A percentile compares a stretch with the other conserved stretches of the same genome.
phyloP scores from a whole-genome alignment of 2,329 filamentous ascomycete species.

The Daldinia eschscholtzii region DNA sequence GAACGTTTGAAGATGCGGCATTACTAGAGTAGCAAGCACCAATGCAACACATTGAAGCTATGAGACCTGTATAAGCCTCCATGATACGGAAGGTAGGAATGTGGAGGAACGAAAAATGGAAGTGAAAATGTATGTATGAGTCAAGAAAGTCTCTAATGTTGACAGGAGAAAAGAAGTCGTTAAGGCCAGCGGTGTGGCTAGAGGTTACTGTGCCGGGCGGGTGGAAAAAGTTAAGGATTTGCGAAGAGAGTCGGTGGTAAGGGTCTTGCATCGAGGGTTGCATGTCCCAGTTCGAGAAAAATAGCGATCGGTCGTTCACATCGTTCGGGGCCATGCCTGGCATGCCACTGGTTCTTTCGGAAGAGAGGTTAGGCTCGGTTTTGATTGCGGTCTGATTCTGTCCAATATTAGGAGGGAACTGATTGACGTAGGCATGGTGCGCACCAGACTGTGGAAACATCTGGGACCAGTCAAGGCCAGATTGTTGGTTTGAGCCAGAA shows the following conservation, averaged over 20 bases:
- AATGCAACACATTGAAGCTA: slow-evolving; percentile 78
- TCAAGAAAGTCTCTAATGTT: slow-evolving; percentile 79
- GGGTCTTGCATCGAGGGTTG: slow-evolving; percentile 63
- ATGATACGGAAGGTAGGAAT: slow-evolving; percentile 77
- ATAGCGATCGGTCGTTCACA: slow-evolving; percentile 55
- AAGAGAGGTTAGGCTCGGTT: slow-evolving; percentile 71
- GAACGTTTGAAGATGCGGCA: slow-evolving; percentile 70
- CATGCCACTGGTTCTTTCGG: slow-evolving; percentile 62
- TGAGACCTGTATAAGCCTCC: slow-evolving; percentile 74
- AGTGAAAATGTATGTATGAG: slow-evolving; percentile 78
- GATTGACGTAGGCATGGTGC: slow-evolving; percentile 74
- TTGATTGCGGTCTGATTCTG: slow-evolving; percentile 78
- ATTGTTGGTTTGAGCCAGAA: slow-evolving; percentile 71
- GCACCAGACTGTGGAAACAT: slow-evolving; percentile 79
- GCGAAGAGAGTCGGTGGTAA: slow-evolving; percentile 66
- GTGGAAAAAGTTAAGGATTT: slow-evolving; percentile 69
- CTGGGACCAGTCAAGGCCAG: slow-evolving; percentile 79
- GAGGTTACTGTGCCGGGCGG: slow-evolving; percentile 68
- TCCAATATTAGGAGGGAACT: slow-evolving; percentile 74
- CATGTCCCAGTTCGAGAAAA: slow-evolving; percentile 66
- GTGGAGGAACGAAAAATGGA: slow-evolving; percentile 80
- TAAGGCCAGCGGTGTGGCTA: slow-evolving; percentile 66
- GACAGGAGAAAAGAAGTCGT: slow-evolving; percentile 73
- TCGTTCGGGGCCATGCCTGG: slow-evolving; percentile 60
- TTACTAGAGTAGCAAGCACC: slow-evolving; percentile 80